Conservation (phyloP, 75 land plant genomes). For the Azolla pinnata region DNA sequence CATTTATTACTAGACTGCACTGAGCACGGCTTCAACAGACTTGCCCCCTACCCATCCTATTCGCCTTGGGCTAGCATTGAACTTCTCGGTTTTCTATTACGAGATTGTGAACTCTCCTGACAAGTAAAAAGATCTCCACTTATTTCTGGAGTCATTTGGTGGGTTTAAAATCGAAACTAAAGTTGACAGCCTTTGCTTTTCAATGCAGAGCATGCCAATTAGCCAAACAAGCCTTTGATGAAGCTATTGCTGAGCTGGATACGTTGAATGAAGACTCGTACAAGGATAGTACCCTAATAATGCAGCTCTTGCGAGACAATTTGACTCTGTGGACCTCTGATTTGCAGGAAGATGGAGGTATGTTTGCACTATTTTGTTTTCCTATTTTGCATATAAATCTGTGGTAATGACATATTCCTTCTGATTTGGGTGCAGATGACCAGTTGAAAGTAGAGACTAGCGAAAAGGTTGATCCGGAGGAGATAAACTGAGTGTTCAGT, state of each 20-base stretch:
- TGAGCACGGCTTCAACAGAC: conserved; percentile 25
- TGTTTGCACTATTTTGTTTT: too few species aligned
- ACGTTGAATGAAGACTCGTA: conserved; percentile 89
- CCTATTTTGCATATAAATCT: too few species aligned
- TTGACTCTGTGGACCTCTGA: conserved; percentile 97
- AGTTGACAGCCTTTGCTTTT: too few species aligned
- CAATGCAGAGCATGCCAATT: conserved; percentile 94
- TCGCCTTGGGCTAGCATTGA: conserved; percentile 28
- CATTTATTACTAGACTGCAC: conserved; percentile 14
- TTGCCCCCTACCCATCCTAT: conserved; percentile 29
- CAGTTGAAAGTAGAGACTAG: too few species aligned
- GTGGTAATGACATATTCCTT: too few species aligned
- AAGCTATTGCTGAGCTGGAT: conserved; percentile 93
- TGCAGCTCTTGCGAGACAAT: conserved; percentile 93
- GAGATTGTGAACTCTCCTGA: conserved; percentile 33
- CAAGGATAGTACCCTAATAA: conserved; percentile 89
- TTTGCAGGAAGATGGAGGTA: conserved; percentile 91
- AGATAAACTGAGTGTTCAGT: too few species aligned
- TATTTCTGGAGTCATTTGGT: too few species aligned
- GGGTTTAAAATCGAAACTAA: too few species aligned
- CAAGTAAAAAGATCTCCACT: too few species aligned
- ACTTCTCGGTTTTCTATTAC: conserved; percentile 36
- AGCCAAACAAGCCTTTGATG: conserved; percentile 97
- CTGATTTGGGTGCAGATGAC: too few species aligned
- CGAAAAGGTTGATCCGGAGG: too few species aligned